Conservation (phyloP, 192 early-diverging fungal genomes). For the Backusella psychrophila region DNA sequence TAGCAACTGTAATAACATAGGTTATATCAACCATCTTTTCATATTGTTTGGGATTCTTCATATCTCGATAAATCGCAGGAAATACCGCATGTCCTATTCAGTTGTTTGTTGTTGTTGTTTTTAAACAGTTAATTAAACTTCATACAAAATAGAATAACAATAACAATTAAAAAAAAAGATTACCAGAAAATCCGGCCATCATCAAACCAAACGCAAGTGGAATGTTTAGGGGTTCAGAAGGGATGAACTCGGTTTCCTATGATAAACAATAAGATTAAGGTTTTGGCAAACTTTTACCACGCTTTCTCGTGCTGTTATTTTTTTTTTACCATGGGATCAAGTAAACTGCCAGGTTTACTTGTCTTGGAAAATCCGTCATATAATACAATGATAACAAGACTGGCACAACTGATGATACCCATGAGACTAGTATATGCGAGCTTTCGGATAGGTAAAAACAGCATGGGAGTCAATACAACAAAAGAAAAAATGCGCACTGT, state of each 20-base stretch:
- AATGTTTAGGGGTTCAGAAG: constrained; percentile 15
- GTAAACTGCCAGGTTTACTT: constrained; percentile 53
- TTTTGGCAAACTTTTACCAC: not conserved
- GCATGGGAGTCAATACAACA: constrained; percentile 50
- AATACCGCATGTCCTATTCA: constrained; percentile 59
- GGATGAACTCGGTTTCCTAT: constrained; percentile 18
- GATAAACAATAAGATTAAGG: not conserved
- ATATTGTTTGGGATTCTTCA: constrained; percentile 52
- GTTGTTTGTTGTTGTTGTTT: not conserved
- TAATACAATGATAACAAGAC: constrained; percentile 52
- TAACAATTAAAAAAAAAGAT: not conserved
- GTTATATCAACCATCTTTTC: constrained; percentile 52
- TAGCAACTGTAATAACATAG: constrained; percentile 42
- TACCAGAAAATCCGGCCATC: constrained; percentile 53
- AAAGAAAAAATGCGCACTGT: constrained; percentile 50
- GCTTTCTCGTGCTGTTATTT: not conserved
- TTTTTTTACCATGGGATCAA: constrained; percentile 38
- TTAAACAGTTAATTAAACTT: not conserved
- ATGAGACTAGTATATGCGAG: constrained; percentile 56
- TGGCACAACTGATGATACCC: constrained; percentile 53
- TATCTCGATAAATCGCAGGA: constrained; percentile 65
- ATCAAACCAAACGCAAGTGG: constrained; percentile 54
- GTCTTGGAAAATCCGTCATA: constrained; percentile 53
- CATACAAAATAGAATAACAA: not conserved
- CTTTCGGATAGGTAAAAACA: constrained; percentile 45